Evolutionary conservation across 2,329 filamentous ascomycete species (phyloP), one percentile per base, ranked within the genome.

Genomic region (Raffaelea albimanens): DNA sequence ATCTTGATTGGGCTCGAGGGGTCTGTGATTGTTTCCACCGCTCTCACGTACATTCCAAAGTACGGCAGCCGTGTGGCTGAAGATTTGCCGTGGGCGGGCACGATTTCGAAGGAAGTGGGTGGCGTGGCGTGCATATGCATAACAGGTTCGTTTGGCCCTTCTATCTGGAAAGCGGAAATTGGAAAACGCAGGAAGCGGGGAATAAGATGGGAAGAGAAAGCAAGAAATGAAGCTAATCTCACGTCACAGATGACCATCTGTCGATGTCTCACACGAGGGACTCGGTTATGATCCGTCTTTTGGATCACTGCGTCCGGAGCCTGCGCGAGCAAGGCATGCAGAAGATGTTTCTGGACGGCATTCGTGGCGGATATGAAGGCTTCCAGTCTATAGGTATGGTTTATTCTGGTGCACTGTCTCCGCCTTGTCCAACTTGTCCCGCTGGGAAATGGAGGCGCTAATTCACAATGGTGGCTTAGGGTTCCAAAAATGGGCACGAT

Each of bases 111-210:
- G 40, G 67, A 73, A 50, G 70, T 78, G 39, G 78, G 77, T 41
- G 78, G 78, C 22, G 70, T 78, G 33, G 72, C 76, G n/a, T 82
- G 78, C 59, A 73, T 81, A 45, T 80, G 73, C 60, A 71, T 80
- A 52, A 63, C 66, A 57, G 72, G 78, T 78, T 42, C 25, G 44
- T n/a, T n/a, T n/a, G n/a, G n/a, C n/a, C n/a, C n/a, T n/a, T n/a
- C n/a, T 25, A 40, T 9, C 16, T 29, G 4, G 11, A 2, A 18
- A 2, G 19, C 3, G 22, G 14, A 13, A 18, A 5, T 31, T 25
- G 34, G 23, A 43, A 43, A 18, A 16, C n/a, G n/a, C n/a, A n/a
- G n/a, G n/a, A n/a, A n/a, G n/a, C n/a, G n/a, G n/a, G n/a, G n/a
- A n/a, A n/a, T n/a, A n/a, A n/a, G n/a, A n/a, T n/a, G 20, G 45